Evolutionary conservation across 2,329 filamentous ascomycete species (phyloP).

Genomic region (Cytospora piceicola): DNA sequence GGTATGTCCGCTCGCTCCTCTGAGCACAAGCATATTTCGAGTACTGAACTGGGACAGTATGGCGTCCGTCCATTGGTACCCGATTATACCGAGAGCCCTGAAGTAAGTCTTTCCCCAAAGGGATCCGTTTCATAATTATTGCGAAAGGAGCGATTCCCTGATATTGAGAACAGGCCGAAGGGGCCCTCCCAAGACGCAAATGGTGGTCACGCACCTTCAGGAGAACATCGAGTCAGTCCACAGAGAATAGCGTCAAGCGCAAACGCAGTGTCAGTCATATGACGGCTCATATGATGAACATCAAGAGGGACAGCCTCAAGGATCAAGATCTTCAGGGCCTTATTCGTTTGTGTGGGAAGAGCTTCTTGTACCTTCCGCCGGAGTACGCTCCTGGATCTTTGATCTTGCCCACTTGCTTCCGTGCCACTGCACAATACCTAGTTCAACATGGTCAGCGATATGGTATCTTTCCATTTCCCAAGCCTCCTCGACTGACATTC

Average conservation of each 20-base stretch:
- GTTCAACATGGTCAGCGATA: slow-evolving; percentile 57
- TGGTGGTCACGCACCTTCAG: slow-evolving; percentile 39
- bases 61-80: slow-evolving; percentile 50
- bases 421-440: slow-evolving; percentile 67
- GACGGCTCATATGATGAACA: slow-evolving; percentile 50
- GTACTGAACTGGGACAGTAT: slow-evolving; percentile 48
- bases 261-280: slow-evolving; percentile 61
- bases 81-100: slow-evolving; percentile 41
- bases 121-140: neutral
- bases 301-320: slow-evolving; percentile 51
- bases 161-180: slow-evolving; percentile 10
- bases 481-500: slow-evolving; percentile 30
- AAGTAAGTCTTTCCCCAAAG: slow-evolving; percentile 38
- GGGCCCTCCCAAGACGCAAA: slow-evolving; percentile 21
- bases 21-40: neutral
- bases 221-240: slow-evolving; percentile 36
- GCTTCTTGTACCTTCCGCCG: slow-evolving; percentile 61
- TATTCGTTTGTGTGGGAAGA: slow-evolving; percentile 65
- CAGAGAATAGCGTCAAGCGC: slow-evolving; percentile 43
- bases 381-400: slow-evolving; percentile 62
- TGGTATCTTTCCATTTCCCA: neutral
- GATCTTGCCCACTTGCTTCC: slow-evolving; percentile 66
- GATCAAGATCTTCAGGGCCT: slow-evolving; percentile 60
- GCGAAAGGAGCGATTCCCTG: neutral
- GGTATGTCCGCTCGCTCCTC: slow-evolving; percentile 42